Evolutionary conservation across 108 stramenopile genomes (phyloP).

Genomic region (Conticribra guillardii): DNA sequence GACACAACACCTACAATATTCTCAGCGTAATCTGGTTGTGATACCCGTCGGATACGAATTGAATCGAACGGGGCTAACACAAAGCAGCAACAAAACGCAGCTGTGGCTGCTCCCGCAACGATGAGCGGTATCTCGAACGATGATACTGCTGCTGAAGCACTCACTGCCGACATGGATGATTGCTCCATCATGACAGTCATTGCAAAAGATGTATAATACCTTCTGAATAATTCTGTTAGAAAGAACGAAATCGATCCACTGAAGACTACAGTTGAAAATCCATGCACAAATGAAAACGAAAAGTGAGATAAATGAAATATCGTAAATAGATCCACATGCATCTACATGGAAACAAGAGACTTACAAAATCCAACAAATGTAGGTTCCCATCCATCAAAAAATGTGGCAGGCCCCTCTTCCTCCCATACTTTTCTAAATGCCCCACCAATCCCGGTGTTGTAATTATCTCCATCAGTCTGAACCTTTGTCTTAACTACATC

Average conservation of each 20-base stretch:
- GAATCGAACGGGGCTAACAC: constrained; percentile 73
- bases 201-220: constrained; percentile 43
- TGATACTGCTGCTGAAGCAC: constrained; percentile 6
- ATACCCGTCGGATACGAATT: constrained; percentile 68
- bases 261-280: constrained; percentile 28
- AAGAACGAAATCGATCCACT: constrained; percentile 74
- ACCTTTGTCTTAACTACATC: constrained; percentile 84
- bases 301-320: no score
- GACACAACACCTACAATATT: constrained; percentile 56
- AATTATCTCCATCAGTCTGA: constrained; percentile 84
- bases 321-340: no score
- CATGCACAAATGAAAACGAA: no score
- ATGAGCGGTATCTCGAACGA: constrained; percentile 52
- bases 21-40: constrained; percentile 68
- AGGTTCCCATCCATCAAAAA: constrained; percentile 86
- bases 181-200: constrained; percentile 19
- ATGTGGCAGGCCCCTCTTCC: constrained; percentile 58
- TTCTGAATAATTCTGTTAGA: constrained; percentile 72
- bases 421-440: constrained; percentile 65
- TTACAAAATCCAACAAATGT: constrained; percentile 79
- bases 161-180: constrained; percentile 27
- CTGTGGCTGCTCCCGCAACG: constrained; percentile 31
- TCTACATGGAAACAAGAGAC: no score
- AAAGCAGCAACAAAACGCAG: constrained; percentile 64
- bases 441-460: constrained; percentile 53